Evolutionary conservation across 495 filamentous ascomycete species (phyloP).

Genomic region (Daldinia decipiens): DNA sequence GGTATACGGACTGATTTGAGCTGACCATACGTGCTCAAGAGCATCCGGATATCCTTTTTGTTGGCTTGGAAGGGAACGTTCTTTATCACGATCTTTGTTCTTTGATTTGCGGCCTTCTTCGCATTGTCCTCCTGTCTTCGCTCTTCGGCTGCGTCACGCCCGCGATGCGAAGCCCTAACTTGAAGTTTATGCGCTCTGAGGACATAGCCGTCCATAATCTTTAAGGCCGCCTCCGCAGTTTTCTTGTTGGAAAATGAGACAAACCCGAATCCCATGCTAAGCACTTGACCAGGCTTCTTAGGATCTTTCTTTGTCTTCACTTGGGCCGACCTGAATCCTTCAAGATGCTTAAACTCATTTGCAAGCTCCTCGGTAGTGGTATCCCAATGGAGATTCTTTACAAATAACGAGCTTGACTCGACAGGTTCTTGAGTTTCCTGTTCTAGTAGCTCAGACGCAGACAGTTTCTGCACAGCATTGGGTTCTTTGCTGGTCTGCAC

Average conservation of each 20-base stretch:
- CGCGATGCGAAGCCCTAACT: slow-evolving; percentile 85
- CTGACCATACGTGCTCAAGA: slow-evolving; percentile 91
- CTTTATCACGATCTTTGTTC: slow-evolving; percentile 96
- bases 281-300: slow-evolving; percentile 80
- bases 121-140: slow-evolving; percentile 76
- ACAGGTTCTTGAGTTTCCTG: slow-evolving; percentile 62
- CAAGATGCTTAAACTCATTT: slow-evolving; percentile 78
- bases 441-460: slow-evolving; percentile 64
- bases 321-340: slow-evolving; percentile 84
- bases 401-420: slow-evolving; percentile 83
- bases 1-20: slow-evolving; percentile 91
- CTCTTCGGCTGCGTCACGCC: slow-evolving; percentile 86
- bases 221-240: slow-evolving; percentile 79
- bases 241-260: slow-evolving; percentile 82
- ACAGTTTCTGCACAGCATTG: slow-evolving; percentile 54
- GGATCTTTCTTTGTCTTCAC: slow-evolving; percentile 90
- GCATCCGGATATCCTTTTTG: slow-evolving; percentile 86
- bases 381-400: slow-evolving; percentile 92
- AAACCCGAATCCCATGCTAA: slow-evolving; percentile 98
- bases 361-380: slow-evolving; percentile 80
- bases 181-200: slow-evolving; percentile 87
- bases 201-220: slow-evolving; percentile 84
- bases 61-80: slow-evolving; percentile 96
- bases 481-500: slow-evolving; percentile 37
- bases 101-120: slow-evolving; percentile 75